Conservation (phyloP, 2,329 filamentous ascomycete genomes). For the Cytospora piceae region DNA sequence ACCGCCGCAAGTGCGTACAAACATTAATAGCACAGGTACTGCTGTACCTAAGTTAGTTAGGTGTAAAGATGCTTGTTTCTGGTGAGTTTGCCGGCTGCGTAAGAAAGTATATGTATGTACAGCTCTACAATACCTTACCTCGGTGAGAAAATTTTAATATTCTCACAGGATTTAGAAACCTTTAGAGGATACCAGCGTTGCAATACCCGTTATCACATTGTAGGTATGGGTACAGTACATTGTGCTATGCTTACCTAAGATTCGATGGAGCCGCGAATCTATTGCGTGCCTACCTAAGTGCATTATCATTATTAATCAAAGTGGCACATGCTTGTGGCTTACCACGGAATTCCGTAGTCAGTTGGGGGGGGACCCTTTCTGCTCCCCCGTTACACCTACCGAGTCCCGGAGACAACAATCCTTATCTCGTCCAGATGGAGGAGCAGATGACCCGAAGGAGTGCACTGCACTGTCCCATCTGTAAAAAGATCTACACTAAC, state of each 20-base stretch:
- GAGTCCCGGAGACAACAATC: constrained; percentile 13
- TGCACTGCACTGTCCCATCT: constrained; percentile 16
- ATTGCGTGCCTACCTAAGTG: not conserved
- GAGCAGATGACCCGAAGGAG: constrained; percentile 7
- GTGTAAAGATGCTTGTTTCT: too few relatives aligned
- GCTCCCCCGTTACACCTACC: constrained; percentile 4
- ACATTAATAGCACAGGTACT: too few relatives aligned
- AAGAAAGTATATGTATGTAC: too few relatives aligned
- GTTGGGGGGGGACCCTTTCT: constrained; percentile 12
- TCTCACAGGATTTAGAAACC: too few relatives aligned
- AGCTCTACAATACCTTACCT: too few relatives aligned
- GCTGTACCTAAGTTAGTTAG: too few relatives aligned
- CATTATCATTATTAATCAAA: constrained; percentile 21
- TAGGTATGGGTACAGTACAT: too few relatives aligned
- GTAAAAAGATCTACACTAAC: constrained; percentile 16
- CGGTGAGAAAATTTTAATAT: too few relatives aligned
- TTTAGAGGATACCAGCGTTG: too few relatives aligned
- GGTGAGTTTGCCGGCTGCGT: too few relatives aligned
- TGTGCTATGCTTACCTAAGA: too few relatives aligned
- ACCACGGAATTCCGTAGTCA: constrained; percentile 23
- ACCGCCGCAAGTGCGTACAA: not conserved
- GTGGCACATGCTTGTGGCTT: not conserved
- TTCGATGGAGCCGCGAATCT: too few relatives aligned
- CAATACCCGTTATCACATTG: not conserved
- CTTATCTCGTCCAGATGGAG: constrained; percentile 11